Percentiles rank a stretch among this genome's conserved stretches.
These are phyloP conservation scores for Limtongia smithiae DNA, from an alignment of 805 yeast genomes.

Conservation along the genomic window DNA sequence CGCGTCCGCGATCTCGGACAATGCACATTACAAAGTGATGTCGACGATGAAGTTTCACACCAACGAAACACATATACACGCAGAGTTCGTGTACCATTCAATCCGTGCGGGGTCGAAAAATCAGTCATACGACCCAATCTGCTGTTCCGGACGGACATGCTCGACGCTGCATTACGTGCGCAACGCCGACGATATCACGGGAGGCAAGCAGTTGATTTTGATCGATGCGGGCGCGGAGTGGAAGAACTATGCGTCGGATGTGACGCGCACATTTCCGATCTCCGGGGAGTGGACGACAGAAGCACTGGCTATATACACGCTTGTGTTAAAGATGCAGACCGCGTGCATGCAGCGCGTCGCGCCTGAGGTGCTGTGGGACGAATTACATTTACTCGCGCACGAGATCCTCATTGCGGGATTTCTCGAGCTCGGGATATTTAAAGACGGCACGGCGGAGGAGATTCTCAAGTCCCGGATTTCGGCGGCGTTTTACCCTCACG, in stretches of 20 bases:
- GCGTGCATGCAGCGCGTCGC: slow-evolving; percentile 66
- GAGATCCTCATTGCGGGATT: slow-evolving; percentile 68
- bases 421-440: slow-evolving; percentile 71
- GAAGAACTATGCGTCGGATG: slow-evolving; percentile 89
- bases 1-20: slow-evolving; percentile 82
- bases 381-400: slow-evolving; percentile 76
- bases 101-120: slow-evolving; percentile 88
- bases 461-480: slow-evolving; percentile 67
- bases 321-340: slow-evolving; percentile 79
- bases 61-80: slow-evolving; percentile 89
- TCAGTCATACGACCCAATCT: slow-evolving; percentile 90
- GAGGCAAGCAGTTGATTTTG: slow-evolving; percentile 57
- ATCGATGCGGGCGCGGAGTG: slow-evolving; percentile 98
- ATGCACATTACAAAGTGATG: slow-evolving; percentile 88
- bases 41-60: slow-evolving; percentile 81
- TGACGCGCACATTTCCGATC: slow-evolving; percentile 92
- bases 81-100: slow-evolving; percentile 91
- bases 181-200: slow-evolving; percentile 62
- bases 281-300: slow-evolving; percentile 86
- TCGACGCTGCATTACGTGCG: slow-evolving; percentile 86
- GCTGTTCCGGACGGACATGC: slow-evolving; percentile 89
- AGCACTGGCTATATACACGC: slow-evolving; percentile 73
- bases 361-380: slow-evolving; percentile 86
- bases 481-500: slow-evolving; percentile 88
- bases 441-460: slow-evolving; percentile 49